These are phyloP conservation scores for Microsporum ferrugineum DNA, from an alignment of 2,329 filamentous ascomycete genomes.

Conservation along the genomic window DNA sequence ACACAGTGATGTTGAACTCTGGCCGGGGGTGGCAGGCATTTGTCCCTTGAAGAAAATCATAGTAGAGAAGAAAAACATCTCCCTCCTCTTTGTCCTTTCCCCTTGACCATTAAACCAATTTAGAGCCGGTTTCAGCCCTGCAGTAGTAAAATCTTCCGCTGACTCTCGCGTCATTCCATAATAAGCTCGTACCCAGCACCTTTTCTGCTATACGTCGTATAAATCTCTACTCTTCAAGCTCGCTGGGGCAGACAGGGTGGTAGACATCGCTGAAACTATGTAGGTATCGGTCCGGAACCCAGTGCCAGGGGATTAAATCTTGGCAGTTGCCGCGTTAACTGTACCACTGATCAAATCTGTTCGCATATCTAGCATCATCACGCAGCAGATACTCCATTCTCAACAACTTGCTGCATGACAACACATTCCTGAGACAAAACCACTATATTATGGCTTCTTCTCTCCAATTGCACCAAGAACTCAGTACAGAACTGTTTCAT, in stretches of 20 bases:
- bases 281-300: background rate
- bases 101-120: background rate
- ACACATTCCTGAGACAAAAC: background rate
- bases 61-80: background rate
- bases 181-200: background rate
- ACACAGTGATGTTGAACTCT: background rate
- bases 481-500: background rate
- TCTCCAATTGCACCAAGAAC: background rate
- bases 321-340: background rate
- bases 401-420: background rate
- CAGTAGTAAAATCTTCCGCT: background rate
- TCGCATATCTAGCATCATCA: background rate
- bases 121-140: background rate
- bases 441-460: background rate
- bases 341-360: background rate
- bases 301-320: background rate
- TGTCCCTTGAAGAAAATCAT: background rate
- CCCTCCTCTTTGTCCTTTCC: background rate
- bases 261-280: background rate
- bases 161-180: background rate
- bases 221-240: background rate
- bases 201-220: background rate
- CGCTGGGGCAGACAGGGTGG: background rate
- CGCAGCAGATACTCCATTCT: background rate
- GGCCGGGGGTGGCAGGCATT: background rate